Evolutionary conservation across 2,329 filamentous ascomycete genomes (phyloP).

Genomic region (Alternaria conjuncta): DNA sequence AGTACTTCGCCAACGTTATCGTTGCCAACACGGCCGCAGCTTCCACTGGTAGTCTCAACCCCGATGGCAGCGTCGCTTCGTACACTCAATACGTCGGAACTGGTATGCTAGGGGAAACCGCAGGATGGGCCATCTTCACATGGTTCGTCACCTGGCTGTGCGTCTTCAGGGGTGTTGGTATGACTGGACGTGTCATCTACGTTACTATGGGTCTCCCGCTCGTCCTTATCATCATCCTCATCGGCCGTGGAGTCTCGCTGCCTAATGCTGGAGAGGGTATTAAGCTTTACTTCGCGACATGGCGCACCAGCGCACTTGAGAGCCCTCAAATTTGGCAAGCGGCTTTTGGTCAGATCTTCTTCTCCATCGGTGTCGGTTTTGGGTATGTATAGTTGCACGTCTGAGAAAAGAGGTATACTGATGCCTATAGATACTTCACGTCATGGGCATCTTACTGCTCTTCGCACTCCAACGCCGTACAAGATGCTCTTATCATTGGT

Average conservation of each 20-base stretch:
- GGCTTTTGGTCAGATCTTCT: conserved; percentile 60
- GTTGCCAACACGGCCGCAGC: not conserved
- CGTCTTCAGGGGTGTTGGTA: conserved; percentile 24
- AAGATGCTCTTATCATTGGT: conserved; percentile 61
- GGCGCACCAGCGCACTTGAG: conserved; percentile 23
- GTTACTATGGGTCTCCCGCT: conserved; percentile 31
- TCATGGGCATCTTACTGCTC: conserved; percentile 7
- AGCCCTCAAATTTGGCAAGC: conserved; percentile 61
- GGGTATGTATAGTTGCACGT: conserved; percentile 54
- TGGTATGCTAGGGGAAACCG: not conserved
- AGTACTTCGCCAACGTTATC: conserved; percentile 3
- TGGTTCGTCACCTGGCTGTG: conserved; percentile 20
- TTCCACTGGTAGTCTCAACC: conserved; percentile 3
- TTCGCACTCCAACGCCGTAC: conserved; percentile 54
- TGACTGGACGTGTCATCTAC: conserved; percentile 27
- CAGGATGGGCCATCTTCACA: conserved; percentile 6
- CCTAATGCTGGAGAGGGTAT: conserved; percentile 13
- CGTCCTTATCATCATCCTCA: conserved; percentile 16
- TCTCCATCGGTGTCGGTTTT: conserved; percentile 55
- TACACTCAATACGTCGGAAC: conserved; percentile 5
- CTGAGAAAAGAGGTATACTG: not conserved
- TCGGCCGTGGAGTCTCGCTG: conserved; percentile 20
- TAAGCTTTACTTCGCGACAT: conserved; percentile 17
- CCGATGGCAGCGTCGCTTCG: conserved; percentile 10
- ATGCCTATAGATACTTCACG: not conserved